Conservation (phyloP, 257 asterid genomes). For the Solanum rostratum region DNA sequence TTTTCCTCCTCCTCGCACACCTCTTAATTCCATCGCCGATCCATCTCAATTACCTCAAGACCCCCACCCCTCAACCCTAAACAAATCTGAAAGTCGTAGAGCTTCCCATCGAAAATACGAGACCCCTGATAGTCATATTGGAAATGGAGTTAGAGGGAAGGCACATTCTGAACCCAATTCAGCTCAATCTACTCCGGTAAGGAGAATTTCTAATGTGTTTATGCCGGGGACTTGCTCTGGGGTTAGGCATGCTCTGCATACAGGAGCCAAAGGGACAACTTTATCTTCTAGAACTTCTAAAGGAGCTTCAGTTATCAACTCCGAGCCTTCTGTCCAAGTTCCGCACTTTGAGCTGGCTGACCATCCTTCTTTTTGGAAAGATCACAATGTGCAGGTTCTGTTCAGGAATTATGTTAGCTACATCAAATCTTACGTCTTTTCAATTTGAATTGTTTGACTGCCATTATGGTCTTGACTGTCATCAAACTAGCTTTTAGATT, state of each 20-base stretch:
- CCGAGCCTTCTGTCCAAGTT: conserved; percentile 22
- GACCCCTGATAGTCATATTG: not conserved
- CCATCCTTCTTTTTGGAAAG: conserved; percentile 64
- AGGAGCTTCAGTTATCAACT: conserved; percentile 16
- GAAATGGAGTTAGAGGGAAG: conserved; percentile 21
- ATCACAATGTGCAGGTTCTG: conserved; percentile 76
- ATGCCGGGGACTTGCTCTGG: conserved; percentile 12
- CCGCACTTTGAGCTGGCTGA: conserved; percentile 52
- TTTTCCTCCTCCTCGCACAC: conserved; percentile 36
- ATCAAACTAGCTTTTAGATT: not conserved
- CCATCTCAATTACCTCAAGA: conserved; percentile 35
- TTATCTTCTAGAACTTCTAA: conserved; percentile 25
- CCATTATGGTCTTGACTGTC: not conserved
- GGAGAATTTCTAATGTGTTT: conserved; percentile 25
- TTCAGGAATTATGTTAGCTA: not conserved
- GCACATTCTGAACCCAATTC: conserved; percentile 37
- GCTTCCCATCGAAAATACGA: not conserved
- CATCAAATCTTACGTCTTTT: not conserved
- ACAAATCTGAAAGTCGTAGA: not conserved
- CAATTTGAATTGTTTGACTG: not conserved
- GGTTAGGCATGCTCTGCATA: conserved; percentile 6
- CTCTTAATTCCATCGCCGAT: conserved; percentile 60
- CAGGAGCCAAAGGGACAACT: conserved; percentile 22
- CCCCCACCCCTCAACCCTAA: not conserved
- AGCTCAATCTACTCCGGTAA: conserved; percentile 39